Conservation (phyloP, 1,284 basidiomycete species). For the Gymnopus androsaceus region DNA sequence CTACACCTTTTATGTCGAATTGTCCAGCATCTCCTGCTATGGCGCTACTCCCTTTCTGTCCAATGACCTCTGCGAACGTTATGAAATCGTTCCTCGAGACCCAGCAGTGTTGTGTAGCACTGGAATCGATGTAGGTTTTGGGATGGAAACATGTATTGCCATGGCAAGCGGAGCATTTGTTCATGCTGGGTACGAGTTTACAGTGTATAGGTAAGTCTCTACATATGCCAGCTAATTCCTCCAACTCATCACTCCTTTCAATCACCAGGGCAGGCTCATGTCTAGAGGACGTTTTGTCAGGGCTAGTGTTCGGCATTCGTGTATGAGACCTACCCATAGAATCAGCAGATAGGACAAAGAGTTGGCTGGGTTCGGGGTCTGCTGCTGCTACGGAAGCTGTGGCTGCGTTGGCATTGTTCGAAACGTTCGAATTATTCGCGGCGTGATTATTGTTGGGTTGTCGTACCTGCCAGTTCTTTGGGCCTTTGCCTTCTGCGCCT, state of each 20-base stretch:
- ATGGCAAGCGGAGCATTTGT: not conserved
- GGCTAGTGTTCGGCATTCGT: no score
- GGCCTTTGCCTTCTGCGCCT: not conserved
- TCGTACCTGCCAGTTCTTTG: not conserved
- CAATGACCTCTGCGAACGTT: not conserved
- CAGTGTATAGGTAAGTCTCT: not conserved
- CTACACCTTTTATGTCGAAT: constrained; percentile 3
- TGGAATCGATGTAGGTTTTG: constrained; percentile 11
- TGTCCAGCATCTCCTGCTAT: not conserved
- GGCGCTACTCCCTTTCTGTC: not conserved
- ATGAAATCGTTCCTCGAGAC: not conserved
- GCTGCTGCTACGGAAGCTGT: not conserved
- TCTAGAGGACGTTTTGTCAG: no score
- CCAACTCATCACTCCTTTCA: no score
- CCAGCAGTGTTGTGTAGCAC: constrained; percentile 13
- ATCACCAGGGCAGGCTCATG: no score
- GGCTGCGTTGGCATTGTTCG: not conserved
- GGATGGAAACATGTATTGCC: not conserved
- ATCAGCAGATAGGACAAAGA: not conserved
- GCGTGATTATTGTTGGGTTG: no score
- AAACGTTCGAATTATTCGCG: not conserved
- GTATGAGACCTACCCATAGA: not conserved
- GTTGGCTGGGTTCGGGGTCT: not conserved
- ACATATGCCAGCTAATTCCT: not conserved
- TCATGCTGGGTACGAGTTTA: not conserved